Base-by-base conservation (phyloP, 768 basidiomycete species). In the Leccinum uliginosum region DNA sequence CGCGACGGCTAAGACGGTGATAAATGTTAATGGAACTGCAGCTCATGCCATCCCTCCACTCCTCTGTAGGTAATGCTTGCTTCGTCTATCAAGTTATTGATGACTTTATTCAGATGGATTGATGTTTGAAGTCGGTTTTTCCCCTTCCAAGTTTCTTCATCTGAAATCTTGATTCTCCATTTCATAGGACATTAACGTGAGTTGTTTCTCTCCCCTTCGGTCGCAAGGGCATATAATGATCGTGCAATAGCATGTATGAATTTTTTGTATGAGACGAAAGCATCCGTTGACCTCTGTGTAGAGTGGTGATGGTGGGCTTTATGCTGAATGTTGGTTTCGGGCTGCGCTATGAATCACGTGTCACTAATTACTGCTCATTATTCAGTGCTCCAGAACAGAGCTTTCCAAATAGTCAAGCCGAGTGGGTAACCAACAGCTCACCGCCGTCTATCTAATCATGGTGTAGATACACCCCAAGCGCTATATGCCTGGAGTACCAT, bases 281-380 rank as follows among this genome's bases (percentile, higher is more conserved):
- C n/a, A 34, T 52, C 4, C 21, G 55, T 67, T 73, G 59, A 69
- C 65, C n/a, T 19, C 32, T 4, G 44, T 6, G n/a, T 52, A 86
- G 83, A 84, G 84, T 57, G 83, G 84, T 24, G 85, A 87, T 58
- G 85, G 85, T 34, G 84, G 85, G 2, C 65, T 87, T 21, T 86
- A 87, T 51, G 85, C 77, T 2, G 85, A 86, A 68, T 65, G 84
- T 83, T 52, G 17, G 65, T 58, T 32, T 9, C 17, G 29, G 49
- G 75, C 45, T 26, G 21, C 9, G 49, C 6, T 9, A 11, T 49
- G 10, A 12, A 15, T 51, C 32, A 30, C 46, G 3, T 27, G 53
- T 60, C 26, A 24, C 44, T 45, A 24, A 45, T 24, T 3, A 57
- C 50, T 12, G 0, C 23, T 43, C 38, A 8, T 27, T 27, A 53